Base-by-base conservation (phyloP, 2,329 filamentous ascomycete species). In the Phyllachora maydis region DNA sequence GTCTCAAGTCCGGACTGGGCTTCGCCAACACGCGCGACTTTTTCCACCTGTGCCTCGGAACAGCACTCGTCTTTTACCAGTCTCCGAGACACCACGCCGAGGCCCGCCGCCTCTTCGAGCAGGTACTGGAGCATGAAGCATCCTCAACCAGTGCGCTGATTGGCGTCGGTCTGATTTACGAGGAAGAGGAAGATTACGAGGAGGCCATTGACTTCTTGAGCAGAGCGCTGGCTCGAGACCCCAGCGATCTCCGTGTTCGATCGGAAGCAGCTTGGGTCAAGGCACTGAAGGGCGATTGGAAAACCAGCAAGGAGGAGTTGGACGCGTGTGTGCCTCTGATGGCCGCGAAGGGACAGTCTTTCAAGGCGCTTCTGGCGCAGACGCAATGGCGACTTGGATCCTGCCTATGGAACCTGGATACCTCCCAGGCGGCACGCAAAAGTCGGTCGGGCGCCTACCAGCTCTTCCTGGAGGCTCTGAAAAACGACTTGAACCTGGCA, bases 251-350 rank as follows among this genome's bases (percentile, higher is more conserved):
- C 11, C 73, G 71, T 15, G 73, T 98, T 20, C 72, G 68, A 26
- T 74, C 76, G 10, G 90, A 98, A 46, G 68, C 81, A 11, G 85
- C 82, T 2, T 98, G 88, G 88, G 82, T 88, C 31, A 79, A 76
- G 39, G 78, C 82, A 7, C 59, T 91, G 9, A 75, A 70, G 36
- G 79, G 81, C 8, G 70, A 92, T 36, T 72, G 79, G 42, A 47
- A 59, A 24, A 50, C 50, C 11, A 81, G 78, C 7, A 59, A 71
- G 20, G 46, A 60, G 2, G 75, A 81, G 31, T 56, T 98, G 1
- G 64, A 82, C 36, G 55, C 55, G 6, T 81, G 75, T 29, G 49
- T 91, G 1, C 51, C 63, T 1, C 52, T 68, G 8, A 52, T 92
- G 11, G 59, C 70, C 30, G 52, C 62, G 3, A 60, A 72, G 32